phyloP scores from a whole-genome alignment of 2,329 filamentous ascomycete species.

The Chalara sp. region DNA sequence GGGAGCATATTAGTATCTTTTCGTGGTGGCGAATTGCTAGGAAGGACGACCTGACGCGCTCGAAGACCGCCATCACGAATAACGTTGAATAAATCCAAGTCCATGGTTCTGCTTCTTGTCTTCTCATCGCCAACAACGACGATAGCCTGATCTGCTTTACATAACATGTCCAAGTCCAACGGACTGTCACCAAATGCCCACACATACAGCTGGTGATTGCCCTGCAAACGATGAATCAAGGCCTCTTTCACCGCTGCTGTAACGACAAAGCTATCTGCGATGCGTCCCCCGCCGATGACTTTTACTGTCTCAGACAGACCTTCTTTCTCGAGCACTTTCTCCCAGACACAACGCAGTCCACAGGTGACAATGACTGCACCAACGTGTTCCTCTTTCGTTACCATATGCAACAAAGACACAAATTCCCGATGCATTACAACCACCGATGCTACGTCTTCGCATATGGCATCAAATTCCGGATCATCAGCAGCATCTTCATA shows the following conservation, averaged over 20 bases:
- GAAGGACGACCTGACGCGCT: conserved; percentile 41
- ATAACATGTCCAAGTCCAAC: conserved; percentile 51
- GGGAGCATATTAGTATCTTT: conserved; percentile 39
- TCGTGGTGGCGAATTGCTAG: conserved; percentile 31
- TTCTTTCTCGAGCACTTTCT: conserved; percentile 40
- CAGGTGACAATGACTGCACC: conserved; percentile 46
- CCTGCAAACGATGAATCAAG: conserved; percentile 36
- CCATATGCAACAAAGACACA: conserved; percentile 32
- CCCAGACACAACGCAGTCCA: conserved; percentile 47
- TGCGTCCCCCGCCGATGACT: conserved; percentile 45
- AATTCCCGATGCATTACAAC: conserved; percentile 43
- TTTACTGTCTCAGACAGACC: conserved; percentile 35
- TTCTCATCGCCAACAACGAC: conserved; percentile 45
- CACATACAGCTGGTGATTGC: conserved; percentile 32
- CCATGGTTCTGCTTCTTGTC: conserved; percentile 46
- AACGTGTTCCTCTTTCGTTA: conserved; percentile 30
- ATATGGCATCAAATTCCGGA: conserved; percentile 36
- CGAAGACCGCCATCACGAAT: conserved; percentile 34
- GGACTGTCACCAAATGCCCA: conserved; percentile 55
- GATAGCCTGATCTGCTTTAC: conserved; percentile 43
- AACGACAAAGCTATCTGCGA: conserved; percentile 42
- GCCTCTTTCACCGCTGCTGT: conserved; percentile 42
- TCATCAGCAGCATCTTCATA: conserved; percentile 39
- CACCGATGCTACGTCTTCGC: conserved; percentile 34
- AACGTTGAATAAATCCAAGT: conserved; percentile 33